phyloP scores from a whole-genome alignment of 2,329 filamentous ascomycete genomes.

The Periconia sp. region DNA sequence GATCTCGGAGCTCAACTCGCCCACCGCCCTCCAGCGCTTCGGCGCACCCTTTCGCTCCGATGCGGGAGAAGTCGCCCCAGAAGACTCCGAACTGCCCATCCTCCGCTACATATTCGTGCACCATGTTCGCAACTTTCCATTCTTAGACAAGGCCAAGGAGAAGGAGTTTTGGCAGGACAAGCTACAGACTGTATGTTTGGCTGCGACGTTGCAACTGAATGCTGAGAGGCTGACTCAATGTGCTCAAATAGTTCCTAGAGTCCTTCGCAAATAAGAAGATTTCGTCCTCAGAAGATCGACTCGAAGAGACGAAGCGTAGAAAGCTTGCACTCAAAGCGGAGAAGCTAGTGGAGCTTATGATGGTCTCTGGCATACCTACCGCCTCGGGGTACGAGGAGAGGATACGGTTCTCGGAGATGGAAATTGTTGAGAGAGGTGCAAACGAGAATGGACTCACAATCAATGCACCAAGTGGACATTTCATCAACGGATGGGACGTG shows the following conservation, averaged over 20 bases:
- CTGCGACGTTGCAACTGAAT: constrained; percentile 9
- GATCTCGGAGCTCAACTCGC: constrained; percentile 90
- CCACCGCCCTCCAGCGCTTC: constrained; percentile 92
- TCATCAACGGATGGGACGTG: constrained; percentile 94
- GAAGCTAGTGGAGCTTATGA: constrained; percentile 98
- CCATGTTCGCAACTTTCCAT: constrained; percentile 97
- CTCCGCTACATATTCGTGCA: constrained; percentile 97
- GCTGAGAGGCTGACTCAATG: constrained; percentile 23
- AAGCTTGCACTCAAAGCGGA: constrained; percentile 93
- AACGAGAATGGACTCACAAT: constrained; percentile 89
- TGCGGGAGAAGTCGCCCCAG: constrained; percentile 86
- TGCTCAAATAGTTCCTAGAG: constrained; percentile 76
- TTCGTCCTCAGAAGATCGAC: constrained; percentile 91
- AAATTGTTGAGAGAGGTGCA: constrained; percentile 91
- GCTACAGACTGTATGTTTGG: constrained; percentile 78
- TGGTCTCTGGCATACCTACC: constrained; percentile 96
- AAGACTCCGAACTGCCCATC: constrained; percentile 92
- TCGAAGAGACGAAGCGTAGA: constrained; percentile 93
- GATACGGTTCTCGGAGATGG: constrained; percentile 94
- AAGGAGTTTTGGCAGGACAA: constrained; percentile 99
- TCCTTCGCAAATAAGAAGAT: constrained; percentile 98
- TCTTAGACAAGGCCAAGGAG: constrained; percentile 93
- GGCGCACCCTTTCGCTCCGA: constrained; percentile 95
- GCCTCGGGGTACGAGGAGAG: constrained; percentile 97
- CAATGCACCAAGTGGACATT: constrained; percentile 88